Evolutionary conservation across 257 asterid genomes (phyloP).

Genomic region (Nicotiana otophora): DNA sequence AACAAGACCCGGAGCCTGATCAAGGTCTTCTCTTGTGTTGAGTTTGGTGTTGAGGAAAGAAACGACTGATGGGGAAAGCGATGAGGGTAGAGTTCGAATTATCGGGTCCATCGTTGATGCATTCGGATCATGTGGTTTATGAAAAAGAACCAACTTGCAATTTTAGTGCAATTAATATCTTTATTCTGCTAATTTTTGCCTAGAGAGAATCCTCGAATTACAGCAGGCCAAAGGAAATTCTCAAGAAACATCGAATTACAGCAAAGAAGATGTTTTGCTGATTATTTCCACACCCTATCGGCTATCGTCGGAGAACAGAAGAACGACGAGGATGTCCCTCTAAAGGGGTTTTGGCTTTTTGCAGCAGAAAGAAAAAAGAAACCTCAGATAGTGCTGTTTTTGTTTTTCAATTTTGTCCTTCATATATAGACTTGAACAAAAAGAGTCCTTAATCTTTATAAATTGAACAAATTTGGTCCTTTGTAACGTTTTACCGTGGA

Average conservation of each 20-base stretch:
- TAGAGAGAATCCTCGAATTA: not conserved
- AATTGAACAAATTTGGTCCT: too few species aligned
- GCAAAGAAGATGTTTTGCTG: not conserved
- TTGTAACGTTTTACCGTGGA: too few species aligned
- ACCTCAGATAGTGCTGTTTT: too few species aligned
- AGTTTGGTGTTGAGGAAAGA: slow-evolving; percentile 65
- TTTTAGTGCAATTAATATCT: not conserved
- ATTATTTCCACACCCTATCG: not conserved
- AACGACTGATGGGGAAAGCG: slow-evolving; percentile 52
- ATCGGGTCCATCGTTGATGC: slow-evolving; percentile 15
- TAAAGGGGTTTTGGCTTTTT: not conserved
- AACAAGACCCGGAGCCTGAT: slow-evolving; percentile 47
- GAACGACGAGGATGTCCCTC: not conserved
- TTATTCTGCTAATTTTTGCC: not conserved
- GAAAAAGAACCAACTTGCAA: not conserved
- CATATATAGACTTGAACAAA: too few species aligned
- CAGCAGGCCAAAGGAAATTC: not conserved
- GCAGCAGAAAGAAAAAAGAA: not conserved
- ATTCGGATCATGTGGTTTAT: slow-evolving; percentile 20
- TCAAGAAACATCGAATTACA: not conserved
- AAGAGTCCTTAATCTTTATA: too few species aligned
- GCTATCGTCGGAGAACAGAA: not conserved
- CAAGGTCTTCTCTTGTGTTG: slow-evolving; percentile 49
- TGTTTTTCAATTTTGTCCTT: too few species aligned
- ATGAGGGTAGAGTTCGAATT: slow-evolving; percentile 38